Percentiles rank a stretch among this genome's conserved stretches.
phyloP scores from a whole-genome alignment of 1,284 basidiomycete species.

The Entoloma clypeatum region DNA sequence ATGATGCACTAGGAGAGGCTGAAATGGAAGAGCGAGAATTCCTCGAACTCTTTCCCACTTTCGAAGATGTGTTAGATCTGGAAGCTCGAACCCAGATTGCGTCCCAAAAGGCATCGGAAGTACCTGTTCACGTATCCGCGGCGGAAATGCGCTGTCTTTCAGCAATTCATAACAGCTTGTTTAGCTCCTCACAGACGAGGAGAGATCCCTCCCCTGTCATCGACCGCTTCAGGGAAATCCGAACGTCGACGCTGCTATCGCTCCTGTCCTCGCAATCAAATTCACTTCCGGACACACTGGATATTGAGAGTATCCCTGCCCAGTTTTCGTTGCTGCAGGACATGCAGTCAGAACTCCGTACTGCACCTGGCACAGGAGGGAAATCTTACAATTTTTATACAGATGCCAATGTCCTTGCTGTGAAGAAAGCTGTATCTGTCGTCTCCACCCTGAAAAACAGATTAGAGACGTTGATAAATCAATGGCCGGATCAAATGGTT shows the following conservation, averaged over 20 bases:
- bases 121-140: conserved; percentile 22
- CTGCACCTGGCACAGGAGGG: conserved; percentile 15
- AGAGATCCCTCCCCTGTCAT: conserved; percentile 4
- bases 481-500: conserved; percentile 99
- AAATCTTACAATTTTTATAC: conserved; percentile 74
- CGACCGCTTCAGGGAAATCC: conserved; percentile 26
- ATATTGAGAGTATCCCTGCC: conserved; percentile 44
- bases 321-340: conserved; percentile 44
- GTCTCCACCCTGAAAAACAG: conserved; percentile 51
- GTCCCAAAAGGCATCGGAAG: conserved; percentile 12
- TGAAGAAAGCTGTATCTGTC: conserved; percentile 54
- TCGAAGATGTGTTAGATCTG: conserved; percentile 56
- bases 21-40: conserved; percentile 84
- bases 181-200: conserved; percentile 13
- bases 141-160: conserved; percentile 32
- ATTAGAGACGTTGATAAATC: conserved; percentile 58
- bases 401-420: conserved; percentile 70
- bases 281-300: conserved; percentile 42
- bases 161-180: conserved; percentile 37
- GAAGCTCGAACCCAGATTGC: conserved; percentile 11
- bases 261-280: conserved; percentile 31
- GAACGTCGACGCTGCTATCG: conserved; percentile 25
- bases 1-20: conserved; percentile 64
- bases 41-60: conserved; percentile 79
- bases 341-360: conserved; percentile 31